A percentile compares a stretch with the other conserved stretches of the same genome.
Conservation (phyloP, 176 grass and related monocot species). For the Carex cristatella region DNA sequence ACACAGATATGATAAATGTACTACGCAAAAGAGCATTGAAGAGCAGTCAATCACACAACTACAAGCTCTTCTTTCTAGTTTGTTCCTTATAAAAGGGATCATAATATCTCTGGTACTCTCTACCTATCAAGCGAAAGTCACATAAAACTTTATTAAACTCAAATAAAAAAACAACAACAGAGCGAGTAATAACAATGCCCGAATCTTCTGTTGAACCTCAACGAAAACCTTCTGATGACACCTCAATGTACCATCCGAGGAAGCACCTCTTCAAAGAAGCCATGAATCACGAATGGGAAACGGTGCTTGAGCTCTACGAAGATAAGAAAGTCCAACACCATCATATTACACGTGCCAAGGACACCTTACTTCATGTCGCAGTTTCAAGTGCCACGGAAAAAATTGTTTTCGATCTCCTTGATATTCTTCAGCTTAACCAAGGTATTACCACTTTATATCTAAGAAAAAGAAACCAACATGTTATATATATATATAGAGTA, state of each 20-base stretch:
- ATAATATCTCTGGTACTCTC: background rate
- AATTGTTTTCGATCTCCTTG: background rate
- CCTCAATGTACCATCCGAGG: background rate
- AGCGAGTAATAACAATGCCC: background rate
- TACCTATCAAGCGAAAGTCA: background rate
- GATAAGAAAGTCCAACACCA: background rate
- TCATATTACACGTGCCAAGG: background rate
- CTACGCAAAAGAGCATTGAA: background rate
- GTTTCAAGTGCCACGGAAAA: background rate
- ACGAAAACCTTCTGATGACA: background rate
- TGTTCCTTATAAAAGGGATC: background rate
- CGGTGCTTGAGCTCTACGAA: background rate
- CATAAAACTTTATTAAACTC: too few species aligned
- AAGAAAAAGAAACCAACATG: background rate
- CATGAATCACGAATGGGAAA: background rate
- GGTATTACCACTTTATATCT: background rate
- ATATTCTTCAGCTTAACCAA: background rate
- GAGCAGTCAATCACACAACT: background rate
- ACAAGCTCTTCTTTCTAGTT: background rate
- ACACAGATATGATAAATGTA: background rate
- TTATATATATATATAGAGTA: too few species aligned
- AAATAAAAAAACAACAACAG: background rate
- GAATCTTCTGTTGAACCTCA: background rate
- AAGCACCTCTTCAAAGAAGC: background rate
- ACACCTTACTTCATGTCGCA: constrained; percentile 5